These are phyloP conservation scores for Polygonum maritimum DNA, from an alignment of 148 eudicot genomes.

Conservation along the genomic window DNA sequence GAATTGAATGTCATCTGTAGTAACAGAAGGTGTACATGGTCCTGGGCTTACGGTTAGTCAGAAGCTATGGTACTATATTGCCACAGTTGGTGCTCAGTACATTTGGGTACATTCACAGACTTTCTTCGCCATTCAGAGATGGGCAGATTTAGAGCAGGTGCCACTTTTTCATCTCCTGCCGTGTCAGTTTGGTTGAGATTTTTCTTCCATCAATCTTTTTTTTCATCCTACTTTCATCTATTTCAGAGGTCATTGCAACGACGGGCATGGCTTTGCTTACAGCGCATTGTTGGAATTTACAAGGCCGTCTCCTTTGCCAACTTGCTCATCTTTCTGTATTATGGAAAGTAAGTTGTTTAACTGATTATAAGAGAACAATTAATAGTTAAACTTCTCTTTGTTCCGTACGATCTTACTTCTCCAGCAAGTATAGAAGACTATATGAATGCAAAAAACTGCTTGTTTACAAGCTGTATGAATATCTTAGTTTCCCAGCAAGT, in stretches of 20 bases:
- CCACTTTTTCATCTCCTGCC: neutral
- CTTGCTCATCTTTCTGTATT: conserved; percentile 77
- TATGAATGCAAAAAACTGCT: neutral
- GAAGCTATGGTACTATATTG: conserved; percentile 85
- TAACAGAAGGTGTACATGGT: conserved; percentile 77
- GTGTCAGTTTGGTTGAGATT: neutral
- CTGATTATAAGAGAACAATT: neutral
- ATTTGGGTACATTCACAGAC: conserved; percentile 81
- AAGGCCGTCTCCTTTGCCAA: conserved; percentile 83
- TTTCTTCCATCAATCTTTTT: neutral
- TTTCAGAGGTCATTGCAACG: conserved; percentile 70
- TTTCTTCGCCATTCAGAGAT: conserved; percentile 84
- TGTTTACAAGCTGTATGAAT: neutral
- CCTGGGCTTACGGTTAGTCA: conserved; percentile 83
- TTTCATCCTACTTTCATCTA: neutral
- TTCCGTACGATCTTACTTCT: no score
- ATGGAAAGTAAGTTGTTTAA: conserved; percentile 60
- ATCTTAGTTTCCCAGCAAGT: neutral
- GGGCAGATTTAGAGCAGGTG: conserved; percentile 96
- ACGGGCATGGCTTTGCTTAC: conserved; percentile 68
- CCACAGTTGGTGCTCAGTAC: conserved; percentile 88
- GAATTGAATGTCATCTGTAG: conserved; percentile 31
- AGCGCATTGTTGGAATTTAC: conserved; percentile 76
- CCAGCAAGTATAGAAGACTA: neutral
- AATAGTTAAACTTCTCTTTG: neutral